phyloP scores from a whole-genome alignment of 176 grass and related monocot species.

The Carex scoparia region DNA sequence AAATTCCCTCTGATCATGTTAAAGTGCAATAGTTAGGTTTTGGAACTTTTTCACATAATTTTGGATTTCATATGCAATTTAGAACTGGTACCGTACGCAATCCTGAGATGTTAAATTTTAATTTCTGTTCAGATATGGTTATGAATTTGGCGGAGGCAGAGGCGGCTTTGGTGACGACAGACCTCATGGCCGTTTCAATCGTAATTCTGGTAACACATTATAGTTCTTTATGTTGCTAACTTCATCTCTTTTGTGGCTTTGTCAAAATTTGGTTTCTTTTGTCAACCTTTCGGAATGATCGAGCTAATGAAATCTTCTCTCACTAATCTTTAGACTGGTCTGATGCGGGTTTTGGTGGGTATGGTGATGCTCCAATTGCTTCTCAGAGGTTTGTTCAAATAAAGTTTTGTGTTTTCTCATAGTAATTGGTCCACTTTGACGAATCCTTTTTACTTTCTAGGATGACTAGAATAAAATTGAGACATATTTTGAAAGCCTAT shows the following conservation, averaged over 20 bases:
- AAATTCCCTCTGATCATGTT: not conserved
- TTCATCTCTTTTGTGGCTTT: not conserved
- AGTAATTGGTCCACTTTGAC: not conserved
- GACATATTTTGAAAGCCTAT: not conserved
- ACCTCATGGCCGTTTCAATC: slow-evolving; percentile 50
- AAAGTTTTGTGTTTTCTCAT: slow-evolving; percentile 4
- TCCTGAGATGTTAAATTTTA: not conserved
- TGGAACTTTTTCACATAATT: not conserved
- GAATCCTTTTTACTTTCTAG: not conserved
- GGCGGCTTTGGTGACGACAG: slow-evolving; percentile 67
- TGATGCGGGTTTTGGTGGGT: slow-evolving; percentile 60
- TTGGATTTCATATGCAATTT: not conserved
- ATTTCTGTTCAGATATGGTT: slow-evolving; percentile 38
- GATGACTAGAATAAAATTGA: slow-evolving; percentile 15
- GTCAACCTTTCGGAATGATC: not conserved
- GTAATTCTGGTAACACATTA: slow-evolving; percentile 42
- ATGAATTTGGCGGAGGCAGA: slow-evolving; percentile 74
- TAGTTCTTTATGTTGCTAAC: slow-evolving; percentile 1
- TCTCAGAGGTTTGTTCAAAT: slow-evolving; percentile 53
- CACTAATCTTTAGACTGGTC: slow-evolving; percentile 61
- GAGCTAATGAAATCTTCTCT: slow-evolving; percentile 14
- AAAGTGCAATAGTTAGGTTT: not conserved
- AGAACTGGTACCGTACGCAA: not conserved
- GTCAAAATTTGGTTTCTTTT: not conserved
- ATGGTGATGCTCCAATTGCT: slow-evolving; percentile 52